phyloP scores from a whole-genome alignment of 768 basidiomycete species.

The Tylopilus balloui region DNA sequence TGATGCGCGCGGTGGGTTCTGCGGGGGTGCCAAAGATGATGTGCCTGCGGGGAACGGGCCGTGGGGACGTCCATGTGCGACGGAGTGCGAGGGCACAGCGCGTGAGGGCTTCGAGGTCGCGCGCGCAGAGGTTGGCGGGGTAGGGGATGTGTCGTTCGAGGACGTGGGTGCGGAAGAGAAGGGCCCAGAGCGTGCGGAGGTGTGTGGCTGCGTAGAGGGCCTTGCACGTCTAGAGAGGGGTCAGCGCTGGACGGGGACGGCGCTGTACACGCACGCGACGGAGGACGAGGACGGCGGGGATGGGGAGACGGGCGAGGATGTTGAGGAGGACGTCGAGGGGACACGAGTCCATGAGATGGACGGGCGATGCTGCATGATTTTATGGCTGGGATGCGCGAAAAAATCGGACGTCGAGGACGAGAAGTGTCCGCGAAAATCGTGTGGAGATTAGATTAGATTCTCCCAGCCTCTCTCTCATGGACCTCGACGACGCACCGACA shows the following conservation, averaged over 20 bases:
- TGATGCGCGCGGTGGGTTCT: constrained; percentile 32
- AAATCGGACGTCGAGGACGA: constrained; percentile 14
- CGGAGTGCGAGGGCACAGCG: constrained; percentile 40
- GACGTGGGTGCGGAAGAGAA: constrained; percentile 40
- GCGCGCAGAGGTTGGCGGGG: constrained; percentile 39
- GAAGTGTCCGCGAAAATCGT: constrained; percentile 22
- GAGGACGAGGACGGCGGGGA: constrained; percentile 40
- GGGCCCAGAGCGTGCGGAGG: constrained; percentile 48
- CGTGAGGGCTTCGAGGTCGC: constrained; percentile 43
- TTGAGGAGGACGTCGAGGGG: constrained; percentile 29
- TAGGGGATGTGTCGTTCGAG: constrained; percentile 43
- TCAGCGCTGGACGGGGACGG: background rate
- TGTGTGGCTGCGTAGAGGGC: constrained; percentile 39
- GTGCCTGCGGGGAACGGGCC: constrained; percentile 32
- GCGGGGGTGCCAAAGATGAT: constrained; percentile 23
- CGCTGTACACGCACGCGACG: constrained; percentile 39
- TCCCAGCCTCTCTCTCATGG: constrained; percentile 13
- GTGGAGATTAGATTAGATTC: constrained; percentile 19
- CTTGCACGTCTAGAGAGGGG: constrained; percentile 41
- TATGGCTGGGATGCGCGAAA: constrained; percentile 12
- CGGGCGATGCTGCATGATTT: background rate
- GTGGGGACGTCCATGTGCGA: constrained; percentile 45
- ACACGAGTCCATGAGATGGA: background rate
- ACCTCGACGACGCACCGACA: constrained; percentile 11
- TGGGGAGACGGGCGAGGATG: constrained; percentile 40